These are phyloP conservation scores for Artemisia annua DNA, from an alignment of 129 eudicot genomes.

Conservation along the genomic window DNA sequence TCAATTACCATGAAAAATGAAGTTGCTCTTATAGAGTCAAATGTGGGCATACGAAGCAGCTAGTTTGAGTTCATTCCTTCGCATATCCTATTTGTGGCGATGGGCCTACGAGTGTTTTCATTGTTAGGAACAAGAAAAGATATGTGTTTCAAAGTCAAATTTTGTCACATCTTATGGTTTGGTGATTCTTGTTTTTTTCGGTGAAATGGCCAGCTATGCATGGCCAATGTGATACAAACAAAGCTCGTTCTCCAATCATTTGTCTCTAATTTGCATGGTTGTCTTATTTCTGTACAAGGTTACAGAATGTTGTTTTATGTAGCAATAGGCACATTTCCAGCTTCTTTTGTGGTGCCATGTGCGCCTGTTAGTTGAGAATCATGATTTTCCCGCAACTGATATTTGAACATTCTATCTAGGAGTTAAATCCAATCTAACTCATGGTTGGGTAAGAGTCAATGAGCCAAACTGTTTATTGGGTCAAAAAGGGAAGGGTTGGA, in stretches of 20 bases:
- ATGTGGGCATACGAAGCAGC: constrained; percentile 8
- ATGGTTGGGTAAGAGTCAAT: too few species aligned
- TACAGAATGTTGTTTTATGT: constrained; percentile 18
- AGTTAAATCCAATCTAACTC: not conserved
- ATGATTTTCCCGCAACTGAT: not conserved
- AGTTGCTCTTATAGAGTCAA: constrained; percentile 22
- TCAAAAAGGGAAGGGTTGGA: too few species aligned
- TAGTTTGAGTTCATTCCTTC: constrained; percentile 41
- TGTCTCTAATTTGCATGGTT: constrained; percentile 6
- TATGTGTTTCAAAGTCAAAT: constrained; percentile 16
- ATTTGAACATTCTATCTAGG: not conserved
- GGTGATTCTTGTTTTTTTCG: constrained; percentile 15
- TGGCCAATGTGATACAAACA: constrained; percentile 18
- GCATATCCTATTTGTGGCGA: constrained; percentile 35
- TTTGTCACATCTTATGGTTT: constrained; percentile 18
- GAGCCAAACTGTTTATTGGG: too few species aligned
- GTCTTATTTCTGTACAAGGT: too few species aligned
- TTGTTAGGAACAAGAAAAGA: constrained; percentile 25
- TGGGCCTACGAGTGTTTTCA: constrained; percentile 32
- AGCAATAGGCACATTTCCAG: constrained; percentile 17
- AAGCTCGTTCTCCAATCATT: constrained; percentile 20
- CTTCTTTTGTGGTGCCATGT: constrained; percentile 18
- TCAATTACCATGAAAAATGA: constrained; percentile 9
- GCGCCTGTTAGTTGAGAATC: not conserved
- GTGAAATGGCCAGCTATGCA: constrained; percentile 7